Base-by-base conservation (phyloP, 805 yeast species). In the Monosporozyma unispora region DNA sequence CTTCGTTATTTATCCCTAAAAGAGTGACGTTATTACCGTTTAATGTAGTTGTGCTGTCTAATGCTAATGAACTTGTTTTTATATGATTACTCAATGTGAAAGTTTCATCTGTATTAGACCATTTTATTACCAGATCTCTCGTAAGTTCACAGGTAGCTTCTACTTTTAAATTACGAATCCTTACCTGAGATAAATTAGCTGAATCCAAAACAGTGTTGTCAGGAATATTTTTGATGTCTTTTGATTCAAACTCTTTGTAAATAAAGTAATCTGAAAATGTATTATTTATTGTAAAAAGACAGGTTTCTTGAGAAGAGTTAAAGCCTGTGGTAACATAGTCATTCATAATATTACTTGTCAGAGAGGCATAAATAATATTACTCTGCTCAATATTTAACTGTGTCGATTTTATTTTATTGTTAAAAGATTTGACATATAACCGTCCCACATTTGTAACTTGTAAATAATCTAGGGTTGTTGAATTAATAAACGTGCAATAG, bases 21-120 rank as follows among this genome's bases (percentile, higher is more conserved):
- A 50, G 35, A 4, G 61, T 56, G 2, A 51, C 16, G 33, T 51
- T 51, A 1, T 46, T 31, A 3, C 52, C 49, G 3, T 12, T 35
- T 9, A 10, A 22, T 8, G 28, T 5, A n/a, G 7, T 3, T 8
- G 22, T 22, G 29, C 40, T 39, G 42, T 49, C 44, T 18, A 54
- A 3, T 14, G 31, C 18, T 44, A 21, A 47, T 8, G 16, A 11
- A 18, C 23, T 28, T 6, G 9, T 9, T 10, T 6, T 8, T 18
- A 23, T 28, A n/a, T 14, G 23, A 5, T 12, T n/a, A 6, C 27
- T 9, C 5, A 46, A 21, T 14, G 8, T n/a, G 22, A n/a, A 21
- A 8, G 4, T 5, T 18, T 22, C 25, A 14, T n/a, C 18, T 4
- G 21, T 39, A 41, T 18, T 12, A 8, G 29, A 28, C 47, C 44